Percentiles rank a stretch among this genome's conserved stretches.
Conservation (phyloP, 2,329 filamentous ascomycete genomes). For the Pseudogymnoascus sp. region DNA sequence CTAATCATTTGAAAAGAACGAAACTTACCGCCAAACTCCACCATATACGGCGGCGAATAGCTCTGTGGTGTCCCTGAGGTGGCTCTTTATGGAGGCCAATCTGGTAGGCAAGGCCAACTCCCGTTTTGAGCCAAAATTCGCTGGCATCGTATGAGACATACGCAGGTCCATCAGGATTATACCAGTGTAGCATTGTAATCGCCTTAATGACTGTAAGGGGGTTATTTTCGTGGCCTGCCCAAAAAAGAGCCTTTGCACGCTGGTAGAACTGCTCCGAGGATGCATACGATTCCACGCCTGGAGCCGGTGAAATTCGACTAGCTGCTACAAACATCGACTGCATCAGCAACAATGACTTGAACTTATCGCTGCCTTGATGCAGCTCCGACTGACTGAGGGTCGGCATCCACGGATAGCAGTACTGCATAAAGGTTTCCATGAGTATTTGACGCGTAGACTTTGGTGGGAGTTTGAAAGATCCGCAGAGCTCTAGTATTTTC, state of each 20-base stretch:
- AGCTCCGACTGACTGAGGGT: not conserved
- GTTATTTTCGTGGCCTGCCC: constrained; percentile 27
- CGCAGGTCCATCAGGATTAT: constrained; percentile 28
- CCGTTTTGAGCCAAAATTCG: not conserved
- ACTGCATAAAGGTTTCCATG: not conserved
- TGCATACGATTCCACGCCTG: not conserved
- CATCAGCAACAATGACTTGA: not conserved
- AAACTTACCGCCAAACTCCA: not conserved
- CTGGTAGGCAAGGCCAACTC: not conserved
- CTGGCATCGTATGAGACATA: constrained; percentile 18
- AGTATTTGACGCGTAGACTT: not conserved
- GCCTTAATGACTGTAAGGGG: constrained; percentile 27
- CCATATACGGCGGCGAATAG: not conserved
- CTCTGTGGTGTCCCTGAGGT: not conserved
- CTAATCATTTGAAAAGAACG: not conserved
- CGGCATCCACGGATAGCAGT: not conserved
- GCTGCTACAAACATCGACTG: not conserved
- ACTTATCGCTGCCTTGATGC: not conserved
- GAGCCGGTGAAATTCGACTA: not conserved
- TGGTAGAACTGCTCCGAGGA: constrained; percentile 18
- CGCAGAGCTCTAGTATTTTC: not conserved
- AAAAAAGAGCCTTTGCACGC: constrained; percentile 28
- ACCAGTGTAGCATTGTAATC: constrained; percentile 28
- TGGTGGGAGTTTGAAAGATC: not conserved
- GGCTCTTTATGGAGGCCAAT: not conserved